Conservation (phyloP, 2,329 filamentous ascomycete genomes). For the Xylaria sp. region DNA sequence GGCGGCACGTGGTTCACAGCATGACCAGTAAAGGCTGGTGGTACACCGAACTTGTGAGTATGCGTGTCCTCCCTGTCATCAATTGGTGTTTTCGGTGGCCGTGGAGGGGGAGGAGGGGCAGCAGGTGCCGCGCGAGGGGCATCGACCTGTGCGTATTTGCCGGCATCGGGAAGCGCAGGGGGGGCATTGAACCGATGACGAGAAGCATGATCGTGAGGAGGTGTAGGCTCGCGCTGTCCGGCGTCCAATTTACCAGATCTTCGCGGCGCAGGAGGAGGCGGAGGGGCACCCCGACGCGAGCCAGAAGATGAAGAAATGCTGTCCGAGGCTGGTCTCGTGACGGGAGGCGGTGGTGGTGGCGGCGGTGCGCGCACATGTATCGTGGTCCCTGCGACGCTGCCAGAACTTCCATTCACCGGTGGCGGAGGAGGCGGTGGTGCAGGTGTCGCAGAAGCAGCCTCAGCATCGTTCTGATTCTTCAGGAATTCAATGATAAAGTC, state of each 20-base stretch:
- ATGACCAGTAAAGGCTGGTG: constrained; percentile 70
- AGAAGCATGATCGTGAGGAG: constrained; percentile 65
- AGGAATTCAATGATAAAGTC: constrained; percentile 64
- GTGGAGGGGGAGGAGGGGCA: constrained; percentile 62
- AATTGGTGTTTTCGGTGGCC: constrained; percentile 64
- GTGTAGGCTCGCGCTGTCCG: constrained; percentile 42
- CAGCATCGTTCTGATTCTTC: constrained; percentile 48
- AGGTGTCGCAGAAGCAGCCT: constrained; percentile 31
- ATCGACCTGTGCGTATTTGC: constrained; percentile 66
- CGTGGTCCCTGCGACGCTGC: constrained; percentile 23
- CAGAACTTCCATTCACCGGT: constrained; percentile 34
- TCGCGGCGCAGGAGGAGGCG: constrained; percentile 55
- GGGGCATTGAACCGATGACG: constrained; percentile 74
- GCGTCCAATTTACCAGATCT: constrained; percentile 50
- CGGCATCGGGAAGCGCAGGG: constrained; percentile 82
- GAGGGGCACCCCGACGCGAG: constrained; percentile 42
- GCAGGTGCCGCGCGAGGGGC: constrained; percentile 40
- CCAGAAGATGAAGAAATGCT: constrained; percentile 33
- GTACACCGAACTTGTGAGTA: constrained; percentile 63
- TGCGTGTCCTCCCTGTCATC: constrained; percentile 56
- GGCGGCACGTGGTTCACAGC: constrained; percentile 57
- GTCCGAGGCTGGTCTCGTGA: constrained; percentile 29
- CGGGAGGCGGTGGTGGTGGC: constrained; percentile 31
- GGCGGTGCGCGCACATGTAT: constrained; percentile 38
- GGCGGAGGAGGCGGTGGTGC: constrained; percentile 38